phyloP scores from a whole-genome alignment of 495 filamentous ascomycete species.

The Corynascus novoguineensis region DNA sequence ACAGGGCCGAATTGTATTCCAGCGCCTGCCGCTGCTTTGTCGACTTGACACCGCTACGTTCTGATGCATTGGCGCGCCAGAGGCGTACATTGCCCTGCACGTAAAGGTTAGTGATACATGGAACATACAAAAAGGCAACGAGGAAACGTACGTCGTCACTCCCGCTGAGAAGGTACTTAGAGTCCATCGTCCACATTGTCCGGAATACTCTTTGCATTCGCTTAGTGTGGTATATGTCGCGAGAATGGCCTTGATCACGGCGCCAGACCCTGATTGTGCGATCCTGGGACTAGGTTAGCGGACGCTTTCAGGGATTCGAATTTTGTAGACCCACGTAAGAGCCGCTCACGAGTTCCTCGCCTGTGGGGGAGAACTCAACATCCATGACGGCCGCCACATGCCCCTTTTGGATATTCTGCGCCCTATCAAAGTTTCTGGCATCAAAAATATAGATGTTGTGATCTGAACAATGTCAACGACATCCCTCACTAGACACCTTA shows the following conservation, averaged over 20 bases:
- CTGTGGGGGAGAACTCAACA: conserved; percentile 90
- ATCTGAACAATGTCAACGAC: conserved; percentile 23
- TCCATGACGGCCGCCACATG: conserved; percentile 97
- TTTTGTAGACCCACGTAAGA: conserved; percentile 70
- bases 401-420: conserved; percentile 80
- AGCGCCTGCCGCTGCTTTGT: conserved; percentile 74
- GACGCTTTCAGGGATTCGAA: conserved; percentile 48
- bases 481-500: background rate
- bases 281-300: conserved; percentile 14
- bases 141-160: conserved; percentile 59
- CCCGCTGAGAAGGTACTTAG: conserved; percentile 77
- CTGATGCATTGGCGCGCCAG: conserved; percentile 85
- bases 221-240: conserved; percentile 96
- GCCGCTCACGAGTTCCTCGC: conserved; percentile 86
- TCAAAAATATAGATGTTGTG: conserved; percentile 46
- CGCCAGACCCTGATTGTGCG: conserved; percentile 63
- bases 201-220: conserved; percentile 89
- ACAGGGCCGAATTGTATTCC: conserved; percentile 86
- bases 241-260: conserved; percentile 70
- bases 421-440: conserved; percentile 46
- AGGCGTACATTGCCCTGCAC: conserved; percentile 78
- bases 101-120: background rate
- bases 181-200: conserved; percentile 76
- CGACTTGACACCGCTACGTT: conserved; percentile 78
- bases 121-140: background rate